A percentile compares a stretch with the other conserved stretches of the same genome.
These are phyloP conservation scores for Aspergillus aculeatinus DNA, from an alignment of 2,329 filamentous ascomycete genomes.

Conservation along the genomic window DNA sequence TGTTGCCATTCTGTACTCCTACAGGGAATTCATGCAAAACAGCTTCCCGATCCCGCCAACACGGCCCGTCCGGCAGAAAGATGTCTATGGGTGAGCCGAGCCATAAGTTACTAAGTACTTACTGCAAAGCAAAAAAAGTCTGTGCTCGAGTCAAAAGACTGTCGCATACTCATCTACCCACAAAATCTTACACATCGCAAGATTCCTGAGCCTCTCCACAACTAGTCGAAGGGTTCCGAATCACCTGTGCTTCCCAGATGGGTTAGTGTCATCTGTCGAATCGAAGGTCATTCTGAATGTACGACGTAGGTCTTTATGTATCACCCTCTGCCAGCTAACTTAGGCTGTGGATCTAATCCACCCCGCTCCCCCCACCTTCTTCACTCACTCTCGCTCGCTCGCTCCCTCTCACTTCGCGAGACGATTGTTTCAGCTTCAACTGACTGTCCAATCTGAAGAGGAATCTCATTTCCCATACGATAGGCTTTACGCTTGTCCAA, in stretches of 20 bases:
- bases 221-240: neutral
- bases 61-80: conserved; percentile 2
- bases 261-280: neutral
- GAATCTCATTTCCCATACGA: neutral
- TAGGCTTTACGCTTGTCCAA: neutral
- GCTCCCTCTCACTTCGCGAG: neutral
- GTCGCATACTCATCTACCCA: neutral
- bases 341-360: neutral
- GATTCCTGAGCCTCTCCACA: neutral
- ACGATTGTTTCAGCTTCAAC: neutral
- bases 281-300: too few relatives aligned
- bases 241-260: neutral
- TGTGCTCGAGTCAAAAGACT: neutral
- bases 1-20: neutral
- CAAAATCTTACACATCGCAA: neutral
- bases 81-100: neutral
- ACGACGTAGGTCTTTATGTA: neutral
- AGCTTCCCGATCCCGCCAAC: conserved; percentile 1
- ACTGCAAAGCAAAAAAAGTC: neutral
- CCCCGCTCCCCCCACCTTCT: neutral
- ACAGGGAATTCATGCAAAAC: neutral
- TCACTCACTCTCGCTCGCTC: too few relatives aligned
- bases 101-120: neutral
- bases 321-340: neutral
- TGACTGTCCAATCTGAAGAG: neutral